A percentile compares a stretch with the other conserved stretches of the same genome.
phyloP scores from a whole-genome alignment of 192 early-diverging fungal genomes.

The Backusella australiensis region DNA sequence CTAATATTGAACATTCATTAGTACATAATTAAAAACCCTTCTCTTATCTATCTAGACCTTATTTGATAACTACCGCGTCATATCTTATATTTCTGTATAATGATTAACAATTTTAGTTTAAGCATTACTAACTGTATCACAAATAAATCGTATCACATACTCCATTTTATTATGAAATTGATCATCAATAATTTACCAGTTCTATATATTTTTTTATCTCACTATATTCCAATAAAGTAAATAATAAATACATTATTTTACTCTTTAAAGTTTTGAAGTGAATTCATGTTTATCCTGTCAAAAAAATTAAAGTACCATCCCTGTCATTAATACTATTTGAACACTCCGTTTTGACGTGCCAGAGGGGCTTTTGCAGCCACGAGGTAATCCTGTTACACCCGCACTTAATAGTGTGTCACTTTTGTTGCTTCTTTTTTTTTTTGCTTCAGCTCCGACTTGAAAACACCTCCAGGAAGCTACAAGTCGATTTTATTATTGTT shows the following conservation, averaged over 20 bases:
- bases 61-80: not conserved
- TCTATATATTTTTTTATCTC: not conserved
- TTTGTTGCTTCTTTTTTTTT: constrained; percentile 4
- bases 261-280: not conserved
- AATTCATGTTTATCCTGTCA: not conserved
- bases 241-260: not conserved
- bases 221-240: not conserved
- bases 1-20: not conserved
- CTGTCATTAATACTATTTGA: not conserved
- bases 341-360: not conserved
- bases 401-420: not conserved
- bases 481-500: not conserved
- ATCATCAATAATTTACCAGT: not conserved
- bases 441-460: not conserved
- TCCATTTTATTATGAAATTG: not conserved
- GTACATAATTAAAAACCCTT: constrained; percentile 11
- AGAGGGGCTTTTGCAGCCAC: constrained; percentile 6
- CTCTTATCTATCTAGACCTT: constrained; percentile 1
- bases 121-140: not conserved
- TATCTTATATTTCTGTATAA: constrained; percentile 1
- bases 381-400: not conserved
- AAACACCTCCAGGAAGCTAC: not conserved
- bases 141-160: constrained; percentile 3
- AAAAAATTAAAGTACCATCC: not conserved
- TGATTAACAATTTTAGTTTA: not conserved